These are phyloP conservation scores for Myxozyma kluyveri DNA, from an alignment of 805 yeast genomes.

Conservation along the genomic window DNA sequence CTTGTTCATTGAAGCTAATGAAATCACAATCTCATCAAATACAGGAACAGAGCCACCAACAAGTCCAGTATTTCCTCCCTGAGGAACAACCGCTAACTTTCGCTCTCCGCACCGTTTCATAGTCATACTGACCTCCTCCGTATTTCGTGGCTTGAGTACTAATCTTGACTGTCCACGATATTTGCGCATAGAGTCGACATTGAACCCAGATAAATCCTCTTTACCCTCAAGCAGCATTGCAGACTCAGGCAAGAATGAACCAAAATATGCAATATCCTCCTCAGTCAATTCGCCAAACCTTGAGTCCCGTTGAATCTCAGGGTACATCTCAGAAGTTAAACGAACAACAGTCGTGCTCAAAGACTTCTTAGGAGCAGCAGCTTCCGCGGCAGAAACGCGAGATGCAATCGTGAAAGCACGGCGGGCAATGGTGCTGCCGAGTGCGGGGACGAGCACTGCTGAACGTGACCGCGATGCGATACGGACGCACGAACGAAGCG, in stretches of 20 bases:
- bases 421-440: background rate
- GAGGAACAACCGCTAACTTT: constrained; percentile 84
- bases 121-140: constrained; percentile 73
- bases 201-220: constrained; percentile 67
- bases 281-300: constrained; percentile 31
- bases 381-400: no score
- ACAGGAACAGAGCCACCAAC: constrained; percentile 85
- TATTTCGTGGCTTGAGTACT: constrained; percentile 77
- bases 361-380: constrained; percentile 17
- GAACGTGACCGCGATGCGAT: no score
- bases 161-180: constrained; percentile 82
- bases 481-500: no score
- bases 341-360: no score
- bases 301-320: constrained; percentile 31
- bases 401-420: no score
- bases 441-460: background rate
- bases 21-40: constrained; percentile 81
- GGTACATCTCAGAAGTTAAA: constrained; percentile 31
- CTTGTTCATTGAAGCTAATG: constrained; percentile 67
- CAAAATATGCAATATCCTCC: constrained; percentile 61
- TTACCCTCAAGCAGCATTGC: constrained; percentile 49
- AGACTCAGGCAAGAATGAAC: constrained; percentile 52
- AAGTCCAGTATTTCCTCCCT: constrained; percentile 95
- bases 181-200: constrained; percentile 93
- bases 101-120: constrained; percentile 75